A percentile compares a stretch with the other conserved stretches of the same genome.
These are phyloP conservation scores for Pythium aristosporum DNA, from an alignment of 352 stramenopile species.

Conservation along the genomic window DNA sequence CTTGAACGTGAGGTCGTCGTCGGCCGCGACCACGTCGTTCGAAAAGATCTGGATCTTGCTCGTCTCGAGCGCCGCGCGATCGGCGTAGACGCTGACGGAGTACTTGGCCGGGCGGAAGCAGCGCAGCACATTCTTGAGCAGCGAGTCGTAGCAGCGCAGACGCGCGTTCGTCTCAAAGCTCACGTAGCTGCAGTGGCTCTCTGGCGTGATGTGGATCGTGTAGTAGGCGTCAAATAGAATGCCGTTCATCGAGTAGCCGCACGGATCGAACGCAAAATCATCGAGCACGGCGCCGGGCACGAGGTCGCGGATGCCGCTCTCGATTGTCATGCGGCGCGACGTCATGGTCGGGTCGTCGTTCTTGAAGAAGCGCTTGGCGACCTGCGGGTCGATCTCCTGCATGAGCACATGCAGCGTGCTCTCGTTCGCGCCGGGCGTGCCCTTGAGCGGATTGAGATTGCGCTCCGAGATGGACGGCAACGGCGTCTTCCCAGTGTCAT, in stretches of 20 bases:
- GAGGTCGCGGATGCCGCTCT: conserved; percentile 94
- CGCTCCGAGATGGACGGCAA: conserved; percentile 21
- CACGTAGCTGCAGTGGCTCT: conserved; percentile 95
- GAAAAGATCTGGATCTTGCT: conserved; percentile 76
- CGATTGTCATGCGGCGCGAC: conserved; percentile 91
- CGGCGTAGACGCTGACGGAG: conserved; percentile 97
- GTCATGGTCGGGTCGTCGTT: conserved; percentile 61
- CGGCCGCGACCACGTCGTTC: conserved; percentile 64
- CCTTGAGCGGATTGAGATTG: conserved; percentile 13
- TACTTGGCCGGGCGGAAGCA: conserved; percentile 98
- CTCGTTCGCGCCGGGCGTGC: conserved; percentile 39
- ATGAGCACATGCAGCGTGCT: conserved; percentile 84
- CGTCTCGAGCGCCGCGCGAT: conserved; percentile 65
- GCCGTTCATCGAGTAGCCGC: conserved; percentile 99
- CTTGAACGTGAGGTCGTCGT: conserved; percentile 80
- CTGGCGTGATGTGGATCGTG: conserved; percentile 98
- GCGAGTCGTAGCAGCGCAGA: conserved; percentile 80
- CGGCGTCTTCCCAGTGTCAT: conserved; percentile 22
- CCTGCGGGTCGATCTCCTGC: conserved; percentile 83
- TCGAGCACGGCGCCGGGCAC: conserved; percentile 95
- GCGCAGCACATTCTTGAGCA: conserved; percentile 97
- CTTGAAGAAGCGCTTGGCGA: conserved; percentile 88
- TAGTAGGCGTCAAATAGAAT: conserved; percentile 98
- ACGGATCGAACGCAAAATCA: conserved; percentile 98
- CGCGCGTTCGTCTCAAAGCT: conserved; percentile 98